phyloP scores from a whole-genome alignment of 176 grass and related monocot genomes.

The Cocos nucifera region DNA sequence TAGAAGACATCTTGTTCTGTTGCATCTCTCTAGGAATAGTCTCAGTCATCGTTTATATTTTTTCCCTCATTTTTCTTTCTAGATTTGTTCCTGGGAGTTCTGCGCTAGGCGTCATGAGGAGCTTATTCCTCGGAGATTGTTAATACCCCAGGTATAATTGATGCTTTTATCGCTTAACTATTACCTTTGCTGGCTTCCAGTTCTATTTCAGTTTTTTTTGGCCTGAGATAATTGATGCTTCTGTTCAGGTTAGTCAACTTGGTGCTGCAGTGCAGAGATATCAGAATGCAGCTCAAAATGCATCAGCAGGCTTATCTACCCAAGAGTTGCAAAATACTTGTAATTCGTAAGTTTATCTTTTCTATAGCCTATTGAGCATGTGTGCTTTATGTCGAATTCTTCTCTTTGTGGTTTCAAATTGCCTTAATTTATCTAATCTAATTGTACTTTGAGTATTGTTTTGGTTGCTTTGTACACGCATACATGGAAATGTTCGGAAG shows the following conservation, averaged over 20 bases:
- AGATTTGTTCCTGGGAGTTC: slow-evolving; percentile 96
- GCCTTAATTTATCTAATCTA: too few relatives aligned
- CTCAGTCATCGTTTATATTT: not conserved
- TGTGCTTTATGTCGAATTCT: too few relatives aligned
- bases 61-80: slow-evolving; percentile 11
- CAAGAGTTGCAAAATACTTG: slow-evolving; percentile 11
- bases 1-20: not conserved
- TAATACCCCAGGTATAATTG: slow-evolving; percentile 68
- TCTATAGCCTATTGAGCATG: too few relatives aligned
- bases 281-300: slow-evolving; percentile 6
- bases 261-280: slow-evolving; percentile 13
- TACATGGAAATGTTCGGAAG: too few relatives aligned
- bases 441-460: too few relatives aligned
- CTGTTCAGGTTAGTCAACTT: slow-evolving; percentile 18
- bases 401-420: too few relatives aligned
- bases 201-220: too few relatives aligned
- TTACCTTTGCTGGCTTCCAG: not conserved
- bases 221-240: too few relatives aligned
- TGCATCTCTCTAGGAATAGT: not conserved
- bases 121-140: slow-evolving; percentile 84
- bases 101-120: slow-evolving; percentile 91
- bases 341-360: slow-evolving; percentile 1
- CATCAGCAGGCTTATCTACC: not conserved
- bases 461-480: too few relatives aligned
- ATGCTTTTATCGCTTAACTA: not conserved